A percentile compares a stretch with the other conserved stretches of the same genome.
phyloP scores from a whole-genome alignment of 352 stramenopile genomes.

The Blastocystis sp. region DNA sequence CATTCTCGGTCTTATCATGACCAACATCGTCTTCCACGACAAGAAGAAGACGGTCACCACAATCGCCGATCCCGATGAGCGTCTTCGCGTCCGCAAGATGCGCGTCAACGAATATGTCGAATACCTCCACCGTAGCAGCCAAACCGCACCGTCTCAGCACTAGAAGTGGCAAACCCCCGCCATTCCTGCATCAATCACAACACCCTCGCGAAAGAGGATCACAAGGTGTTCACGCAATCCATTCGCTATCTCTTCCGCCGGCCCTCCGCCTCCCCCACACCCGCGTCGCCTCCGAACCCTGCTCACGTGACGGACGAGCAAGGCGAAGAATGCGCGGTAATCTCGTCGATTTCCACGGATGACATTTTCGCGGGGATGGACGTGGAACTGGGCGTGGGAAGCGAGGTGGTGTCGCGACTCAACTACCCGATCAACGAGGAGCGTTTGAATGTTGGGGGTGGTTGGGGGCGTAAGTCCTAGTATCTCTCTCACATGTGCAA shows the following conservation, averaged over 20 bases:
- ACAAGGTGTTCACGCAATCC: too few species aligned
- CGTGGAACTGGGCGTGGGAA: slow-evolving; percentile 13
- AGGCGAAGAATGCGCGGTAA: background rate
- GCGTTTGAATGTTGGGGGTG: slow-evolving; percentile 3
- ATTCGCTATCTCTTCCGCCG: too few species aligned
- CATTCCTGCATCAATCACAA: too few species aligned
- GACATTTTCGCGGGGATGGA: slow-evolving; percentile 42
- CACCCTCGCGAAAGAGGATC: too few species aligned
- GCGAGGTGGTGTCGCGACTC: slow-evolving; percentile 9
- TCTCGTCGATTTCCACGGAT: background rate
- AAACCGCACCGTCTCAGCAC: too few species aligned
- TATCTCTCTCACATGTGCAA: slow-evolving; percentile 51
- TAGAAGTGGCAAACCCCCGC: too few species aligned
- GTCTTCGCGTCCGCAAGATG: slow-evolving; percentile 21
- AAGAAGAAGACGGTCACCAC: slow-evolving; percentile 14
- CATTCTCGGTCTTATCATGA: slow-evolving; percentile 37
- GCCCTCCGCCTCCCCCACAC: too few species aligned
- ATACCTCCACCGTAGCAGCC: background rate
- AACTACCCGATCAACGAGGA: slow-evolving; percentile 5
- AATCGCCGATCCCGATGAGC: slow-evolving; percentile 25
- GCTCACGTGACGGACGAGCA: slow-evolving; percentile 3
- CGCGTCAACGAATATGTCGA: slow-evolving; percentile 45
- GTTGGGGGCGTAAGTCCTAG: background rate
- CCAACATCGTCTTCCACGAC: slow-evolving; percentile 47
- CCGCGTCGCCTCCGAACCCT: background rate